Conservation (phyloP, 108 stramenopile species). For the Nannochloropsis gaditana region DNA sequence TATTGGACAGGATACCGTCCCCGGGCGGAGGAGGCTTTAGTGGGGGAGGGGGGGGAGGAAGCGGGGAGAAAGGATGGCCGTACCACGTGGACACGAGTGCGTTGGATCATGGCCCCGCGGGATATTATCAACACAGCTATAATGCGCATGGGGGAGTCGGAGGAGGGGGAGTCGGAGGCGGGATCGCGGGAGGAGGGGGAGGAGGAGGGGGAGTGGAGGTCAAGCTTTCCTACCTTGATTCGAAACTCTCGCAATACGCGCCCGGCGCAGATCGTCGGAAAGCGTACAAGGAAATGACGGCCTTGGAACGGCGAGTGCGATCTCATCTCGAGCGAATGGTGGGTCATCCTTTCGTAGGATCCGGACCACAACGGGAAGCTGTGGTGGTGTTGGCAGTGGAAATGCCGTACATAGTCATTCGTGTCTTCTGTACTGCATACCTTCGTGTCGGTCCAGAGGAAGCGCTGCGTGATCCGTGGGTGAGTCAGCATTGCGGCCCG, state of each 20-base stretch:
- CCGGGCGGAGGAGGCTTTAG: neutral
- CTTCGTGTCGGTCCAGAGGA: neutral
- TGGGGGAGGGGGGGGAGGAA: neutral
- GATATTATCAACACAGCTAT: neutral
- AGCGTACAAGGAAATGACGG: slow-evolving; percentile 16
- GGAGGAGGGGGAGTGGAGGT: slow-evolving; percentile 12
- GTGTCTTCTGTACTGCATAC: neutral
- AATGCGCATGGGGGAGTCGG: neutral
- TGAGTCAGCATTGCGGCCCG: neutral
- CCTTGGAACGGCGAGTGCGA: neutral
- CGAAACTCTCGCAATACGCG: neutral
- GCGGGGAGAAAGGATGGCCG: neutral
- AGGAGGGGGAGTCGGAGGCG: too few species aligned
- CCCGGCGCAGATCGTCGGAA: neutral
- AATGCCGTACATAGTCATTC: neutral
- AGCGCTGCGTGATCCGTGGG: neutral
- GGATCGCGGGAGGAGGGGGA: neutral
- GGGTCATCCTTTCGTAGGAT: neutral
- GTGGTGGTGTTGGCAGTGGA: neutral
- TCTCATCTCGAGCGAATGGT: neutral
- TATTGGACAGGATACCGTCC: neutral
- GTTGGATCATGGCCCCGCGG: neutral
- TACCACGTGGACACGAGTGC: neutral
- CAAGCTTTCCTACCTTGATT: neutral
- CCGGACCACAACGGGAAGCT: slow-evolving; percentile 15